A percentile compares a stretch with the other conserved stretches of the same genome.
phyloP scores from a whole-genome alignment of 495 filamentous ascomycete genomes.

The Aspergillus campestris region DNA sequence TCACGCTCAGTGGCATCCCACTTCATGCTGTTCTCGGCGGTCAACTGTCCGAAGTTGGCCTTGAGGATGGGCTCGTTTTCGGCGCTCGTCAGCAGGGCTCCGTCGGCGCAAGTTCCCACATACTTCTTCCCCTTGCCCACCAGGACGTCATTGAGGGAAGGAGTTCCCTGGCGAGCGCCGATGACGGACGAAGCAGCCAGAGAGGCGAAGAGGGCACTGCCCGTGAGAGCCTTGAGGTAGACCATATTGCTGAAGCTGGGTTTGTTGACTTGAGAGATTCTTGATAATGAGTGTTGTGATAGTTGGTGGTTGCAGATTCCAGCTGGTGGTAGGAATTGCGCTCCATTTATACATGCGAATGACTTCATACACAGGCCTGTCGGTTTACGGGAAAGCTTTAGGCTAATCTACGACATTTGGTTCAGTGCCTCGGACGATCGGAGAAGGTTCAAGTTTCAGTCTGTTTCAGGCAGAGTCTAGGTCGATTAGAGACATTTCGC shows the following conservation, averaged over 20 bases:
- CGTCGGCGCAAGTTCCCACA: constrained; percentile 20
- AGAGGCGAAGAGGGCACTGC: constrained; percentile 2
- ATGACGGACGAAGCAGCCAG: constrained; percentile 1
- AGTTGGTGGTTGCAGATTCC: too few relatives aligned
- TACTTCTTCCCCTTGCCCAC: constrained; percentile 12
- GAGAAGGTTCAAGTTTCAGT: too few relatives aligned
- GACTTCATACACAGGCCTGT: too few relatives aligned
- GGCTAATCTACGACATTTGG: too few relatives aligned
- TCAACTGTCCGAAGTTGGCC: constrained; percentile 42
- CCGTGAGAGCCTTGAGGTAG: constrained; percentile 2
- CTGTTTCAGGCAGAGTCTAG: too few relatives aligned
- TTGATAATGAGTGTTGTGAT: too few relatives aligned
- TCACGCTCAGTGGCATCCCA: constrained; percentile 38
- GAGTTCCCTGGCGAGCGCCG: constrained; percentile 1
- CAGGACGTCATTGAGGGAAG: constrained; percentile 9
- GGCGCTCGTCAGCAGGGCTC: constrained; percentile 12
- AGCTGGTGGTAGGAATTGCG: too few relatives aligned
- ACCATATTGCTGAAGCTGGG: constrained; percentile 6
- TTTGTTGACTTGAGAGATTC: too few relatives aligned
- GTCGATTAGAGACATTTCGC: too few relatives aligned
- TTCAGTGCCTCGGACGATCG: too few relatives aligned
- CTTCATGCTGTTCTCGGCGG: constrained; percentile 52
- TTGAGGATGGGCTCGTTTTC: constrained; percentile 28
- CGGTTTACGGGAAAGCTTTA: too few relatives aligned
- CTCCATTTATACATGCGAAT: too few relatives aligned